Evolutionary conservation across 768 basidiomycete species (phyloP).

Genomic region (Tulasnella sp.): DNA sequence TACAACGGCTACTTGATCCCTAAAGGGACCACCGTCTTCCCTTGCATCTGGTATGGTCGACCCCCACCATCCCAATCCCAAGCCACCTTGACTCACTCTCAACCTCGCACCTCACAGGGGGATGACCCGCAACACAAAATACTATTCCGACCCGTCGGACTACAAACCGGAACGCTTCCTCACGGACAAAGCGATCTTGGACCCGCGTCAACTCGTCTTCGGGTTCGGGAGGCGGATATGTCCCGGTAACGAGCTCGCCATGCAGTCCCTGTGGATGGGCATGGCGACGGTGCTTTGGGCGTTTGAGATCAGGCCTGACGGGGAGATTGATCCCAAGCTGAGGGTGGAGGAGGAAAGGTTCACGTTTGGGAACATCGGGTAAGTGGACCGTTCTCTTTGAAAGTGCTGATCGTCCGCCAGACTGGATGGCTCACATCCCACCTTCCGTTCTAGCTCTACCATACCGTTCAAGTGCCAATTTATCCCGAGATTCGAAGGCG

Average conservation of each 20-base stretch:
- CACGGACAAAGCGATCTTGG: not conserved
- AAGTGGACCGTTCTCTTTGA: not conserved
- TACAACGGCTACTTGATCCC: conserved; percentile 14
- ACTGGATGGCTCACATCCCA: not conserved
- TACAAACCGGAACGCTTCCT: conserved; percentile 13
- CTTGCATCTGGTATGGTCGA: not conserved
- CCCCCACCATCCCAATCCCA: not conserved
- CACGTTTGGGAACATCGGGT: not conserved
- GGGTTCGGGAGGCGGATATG: conserved; percentile 3
- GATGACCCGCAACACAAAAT: not conserved
- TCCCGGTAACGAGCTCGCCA: not conserved
- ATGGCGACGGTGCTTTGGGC: not conserved
- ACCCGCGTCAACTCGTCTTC: not conserved
- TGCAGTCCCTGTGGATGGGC: not conserved
- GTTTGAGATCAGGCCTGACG: not conserved
- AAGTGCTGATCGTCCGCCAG: not conserved
- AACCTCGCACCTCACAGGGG: not conserved
- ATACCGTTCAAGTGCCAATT: not conserved
- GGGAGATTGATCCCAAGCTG: not conserved
- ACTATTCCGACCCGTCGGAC: not conserved
- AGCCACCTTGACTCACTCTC: not conserved
- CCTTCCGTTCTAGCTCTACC: not conserved
- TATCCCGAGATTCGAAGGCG: not conserved
- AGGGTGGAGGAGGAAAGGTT: not conserved
- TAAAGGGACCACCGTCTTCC: not conserved